Percentiles rank a stretch among this genome's conserved stretches.
These are phyloP conservation scores for Ustilago bromivora DNA, from an alignment of 1,284 basidiomycete species.

Conservation along the genomic window DNA sequence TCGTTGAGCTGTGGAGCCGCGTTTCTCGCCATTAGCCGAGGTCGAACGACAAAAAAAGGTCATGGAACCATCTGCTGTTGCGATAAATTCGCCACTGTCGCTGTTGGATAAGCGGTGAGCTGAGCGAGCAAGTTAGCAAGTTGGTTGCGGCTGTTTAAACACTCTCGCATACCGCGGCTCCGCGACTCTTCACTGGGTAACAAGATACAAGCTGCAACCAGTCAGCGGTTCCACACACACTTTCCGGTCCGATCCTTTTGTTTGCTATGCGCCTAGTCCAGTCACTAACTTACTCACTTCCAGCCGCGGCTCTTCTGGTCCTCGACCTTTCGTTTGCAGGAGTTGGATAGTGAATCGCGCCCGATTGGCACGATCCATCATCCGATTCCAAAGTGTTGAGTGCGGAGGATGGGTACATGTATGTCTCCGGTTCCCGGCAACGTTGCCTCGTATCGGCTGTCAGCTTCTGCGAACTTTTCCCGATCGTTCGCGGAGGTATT, in stretches of 20 bases:
- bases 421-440: not conserved
- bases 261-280: not conserved
- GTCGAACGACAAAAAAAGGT: not conserved
- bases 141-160: not conserved
- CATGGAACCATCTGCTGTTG: not conserved
- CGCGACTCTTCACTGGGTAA: not conserved
- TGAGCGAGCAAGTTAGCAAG: not conserved
- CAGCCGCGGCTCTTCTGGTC: not conserved
- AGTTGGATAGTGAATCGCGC: not conserved
- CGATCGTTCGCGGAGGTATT: not conserved
- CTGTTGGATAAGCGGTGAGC: not conserved
- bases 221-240: not conserved
- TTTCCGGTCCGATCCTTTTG: not conserved
- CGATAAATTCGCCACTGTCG: not conserved
- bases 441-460: not conserved
- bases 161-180: not conserved
- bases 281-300: not conserved
- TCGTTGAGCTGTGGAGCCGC: slow-evolving; percentile 2
- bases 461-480: not conserved
- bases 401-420: too few relatives aligned
- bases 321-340: not conserved
- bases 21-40: slow-evolving; percentile 2
- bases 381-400: not conserved
- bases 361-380: not conserved
- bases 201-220: not conserved